These are phyloP conservation scores for Trichocladium uniseriatum DNA, from an alignment of 495 filamentous ascomycete species.

Conservation along the genomic window DNA sequence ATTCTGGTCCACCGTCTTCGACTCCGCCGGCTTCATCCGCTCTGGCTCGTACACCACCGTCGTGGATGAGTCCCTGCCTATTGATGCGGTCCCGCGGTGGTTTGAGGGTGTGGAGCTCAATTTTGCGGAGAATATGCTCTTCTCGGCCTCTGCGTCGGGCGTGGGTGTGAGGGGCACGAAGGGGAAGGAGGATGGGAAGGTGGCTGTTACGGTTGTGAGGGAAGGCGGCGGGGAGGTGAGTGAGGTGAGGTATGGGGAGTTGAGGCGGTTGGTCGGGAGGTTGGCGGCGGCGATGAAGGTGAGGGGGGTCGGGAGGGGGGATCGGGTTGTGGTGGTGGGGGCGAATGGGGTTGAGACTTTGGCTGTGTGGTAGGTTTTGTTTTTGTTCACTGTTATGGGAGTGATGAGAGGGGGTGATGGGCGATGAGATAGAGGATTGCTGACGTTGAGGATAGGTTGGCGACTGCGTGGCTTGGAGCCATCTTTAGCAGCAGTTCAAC, in stretches of 20 bases:
- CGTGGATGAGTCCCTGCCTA: slow-evolving; percentile 58
- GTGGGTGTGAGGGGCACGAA: slow-evolving; percentile 34
- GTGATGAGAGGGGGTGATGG: too few species aligned
- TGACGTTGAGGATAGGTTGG: too few species aligned
- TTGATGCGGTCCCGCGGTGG: slow-evolving; percentile 61
- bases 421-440: too few species aligned
- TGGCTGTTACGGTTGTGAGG: slow-evolving; percentile 61
- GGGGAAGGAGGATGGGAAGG: slow-evolving; percentile 62
- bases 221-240: slow-evolving; percentile 53
- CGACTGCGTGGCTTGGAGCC: slow-evolving; percentile 54
- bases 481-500: slow-evolving; percentile 65
- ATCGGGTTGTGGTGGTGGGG: slow-evolving; percentile 61
- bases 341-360: slow-evolving; percentile 67
- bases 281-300: slow-evolving; percentile 54
- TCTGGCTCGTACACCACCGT: slow-evolving; percentile 47
- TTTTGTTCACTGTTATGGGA: too few species aligned
- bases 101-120: slow-evolving; percentile 56
- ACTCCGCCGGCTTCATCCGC: slow-evolving; percentile 50
- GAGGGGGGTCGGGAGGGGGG: slow-evolving; percentile 55
- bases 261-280: slow-evolving; percentile 46
- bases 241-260: slow-evolving; percentile 53
- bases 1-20: slow-evolving; percentile 60
- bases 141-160: slow-evolving; percentile 26
- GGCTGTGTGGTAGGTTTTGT: too few species aligned
- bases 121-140: slow-evolving; percentile 57